Conservation (phyloP, 2,329 filamentous ascomycete species). For the Cadophora sp. region DNA sequence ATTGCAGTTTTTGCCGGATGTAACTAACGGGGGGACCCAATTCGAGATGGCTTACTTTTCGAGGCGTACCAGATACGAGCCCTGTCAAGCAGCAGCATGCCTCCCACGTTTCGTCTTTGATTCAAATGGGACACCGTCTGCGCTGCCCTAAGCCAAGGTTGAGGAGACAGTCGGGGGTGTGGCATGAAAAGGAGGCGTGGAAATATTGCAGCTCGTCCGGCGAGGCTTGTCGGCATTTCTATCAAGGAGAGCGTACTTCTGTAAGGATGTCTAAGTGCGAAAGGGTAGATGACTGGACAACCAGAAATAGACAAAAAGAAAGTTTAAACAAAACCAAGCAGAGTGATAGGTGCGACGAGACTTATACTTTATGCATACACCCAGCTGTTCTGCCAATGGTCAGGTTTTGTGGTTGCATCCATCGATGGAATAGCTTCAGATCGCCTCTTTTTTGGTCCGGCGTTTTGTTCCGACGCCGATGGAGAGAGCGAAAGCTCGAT, state of each 20-base stretch:
- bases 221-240: neutral
- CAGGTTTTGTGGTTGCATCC: no score
- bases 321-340: no score
- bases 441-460: no score
- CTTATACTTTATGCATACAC: no score
- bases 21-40: neutral
- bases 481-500: no score
- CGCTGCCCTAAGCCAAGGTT: slow-evolving; percentile 21
- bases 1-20: neutral
- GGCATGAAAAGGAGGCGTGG: slow-evolving; percentile 3
- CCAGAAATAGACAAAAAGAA: no score
- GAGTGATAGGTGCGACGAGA: no score
- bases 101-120: neutral
- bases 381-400: no score
- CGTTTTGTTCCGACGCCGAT: no score
- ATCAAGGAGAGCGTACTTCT: neutral
- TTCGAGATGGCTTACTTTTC: neutral
- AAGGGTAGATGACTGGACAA: no score
- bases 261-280: neutral
- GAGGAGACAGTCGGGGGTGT: slow-evolving; percentile 11
- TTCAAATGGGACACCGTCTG: neutral
- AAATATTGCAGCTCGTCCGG: neutral
- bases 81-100: neutral
- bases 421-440: no score
- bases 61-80: neutral